phyloP scores from a whole-genome alignment of 75 land plant species.

The Picea glauca region DNA sequence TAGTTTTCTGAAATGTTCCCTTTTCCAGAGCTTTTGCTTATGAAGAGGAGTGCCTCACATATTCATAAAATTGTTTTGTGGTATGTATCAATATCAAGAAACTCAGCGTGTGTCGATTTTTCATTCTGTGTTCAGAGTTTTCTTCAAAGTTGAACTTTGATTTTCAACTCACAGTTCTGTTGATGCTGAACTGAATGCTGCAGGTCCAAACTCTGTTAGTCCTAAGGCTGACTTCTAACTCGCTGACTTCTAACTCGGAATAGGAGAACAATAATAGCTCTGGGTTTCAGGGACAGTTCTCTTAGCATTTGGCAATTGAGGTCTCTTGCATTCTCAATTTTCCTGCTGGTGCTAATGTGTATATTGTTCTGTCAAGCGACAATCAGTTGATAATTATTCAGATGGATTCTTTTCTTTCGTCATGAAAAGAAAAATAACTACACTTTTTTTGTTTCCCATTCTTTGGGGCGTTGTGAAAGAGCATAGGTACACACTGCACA shows the following conservation, averaged over 20 bases:
- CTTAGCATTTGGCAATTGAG: background rate
- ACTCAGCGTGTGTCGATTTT: background rate
- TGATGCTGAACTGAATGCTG: background rate
- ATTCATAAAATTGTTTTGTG: background rate
- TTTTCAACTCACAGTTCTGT: background rate
- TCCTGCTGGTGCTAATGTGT: background rate
- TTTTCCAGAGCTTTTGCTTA: background rate
- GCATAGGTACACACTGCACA: too few species aligned
- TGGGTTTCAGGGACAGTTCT: background rate
- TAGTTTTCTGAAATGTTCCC: background rate
- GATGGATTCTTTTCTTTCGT: background rate
- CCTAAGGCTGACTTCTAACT: background rate
- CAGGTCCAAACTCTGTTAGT: background rate
- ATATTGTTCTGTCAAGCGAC: background rate
- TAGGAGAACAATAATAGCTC: background rate
- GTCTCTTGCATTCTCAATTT: background rate
- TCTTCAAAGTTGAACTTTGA: background rate
- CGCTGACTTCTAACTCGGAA: background rate
- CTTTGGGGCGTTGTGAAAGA: background rate
- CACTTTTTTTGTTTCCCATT: background rate
- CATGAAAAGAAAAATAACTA: background rate
- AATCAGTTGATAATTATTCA: background rate
- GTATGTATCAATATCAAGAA: conserved; percentile 2
- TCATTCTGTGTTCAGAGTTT: background rate
- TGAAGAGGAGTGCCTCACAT: background rate